Percentiles rank a stretch among this genome's conserved stretches.
Conservation (phyloP, 2,329 filamentous ascomycete species). For the Exserohilum turcica region DNA sequence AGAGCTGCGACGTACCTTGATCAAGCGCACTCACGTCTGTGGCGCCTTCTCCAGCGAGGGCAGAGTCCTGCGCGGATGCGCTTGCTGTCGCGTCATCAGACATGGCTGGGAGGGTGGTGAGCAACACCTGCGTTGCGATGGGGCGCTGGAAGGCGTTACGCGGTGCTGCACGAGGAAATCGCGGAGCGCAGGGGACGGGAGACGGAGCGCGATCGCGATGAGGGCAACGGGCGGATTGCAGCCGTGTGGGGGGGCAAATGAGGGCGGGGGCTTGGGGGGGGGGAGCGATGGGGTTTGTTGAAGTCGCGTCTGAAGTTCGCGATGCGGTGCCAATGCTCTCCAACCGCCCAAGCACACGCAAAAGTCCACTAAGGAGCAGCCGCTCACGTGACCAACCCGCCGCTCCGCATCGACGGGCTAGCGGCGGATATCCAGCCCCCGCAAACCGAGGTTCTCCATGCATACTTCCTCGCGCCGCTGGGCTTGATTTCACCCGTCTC, state of each 20-base stretch:
- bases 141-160: constrained; percentile 25
- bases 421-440: constrained; percentile 23
- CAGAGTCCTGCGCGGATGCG: constrained; percentile 35
- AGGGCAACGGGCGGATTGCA: constrained; percentile 7
- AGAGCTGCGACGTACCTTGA: constrained; percentile 38
- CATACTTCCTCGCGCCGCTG: background rate
- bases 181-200: constrained; percentile 14
- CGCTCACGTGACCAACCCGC: constrained; percentile 20
- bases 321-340: no score
- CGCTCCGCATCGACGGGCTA: constrained; percentile 20
- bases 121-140: constrained; percentile 25
- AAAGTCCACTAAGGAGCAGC: constrained; percentile 23
- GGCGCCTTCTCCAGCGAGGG: constrained; percentile 30
- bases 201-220: constrained; percentile 13
- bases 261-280: constrained; percentile 36
- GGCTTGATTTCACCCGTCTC: constrained; percentile 6
- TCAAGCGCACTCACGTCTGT: constrained; percentile 32
- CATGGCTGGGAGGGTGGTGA: constrained; percentile 33
- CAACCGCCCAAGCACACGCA: constrained; percentile 19
- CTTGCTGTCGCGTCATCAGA: constrained; percentile 42
- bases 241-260: constrained; percentile 24
- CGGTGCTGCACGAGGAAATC: constrained; percentile 17
- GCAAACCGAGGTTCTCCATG: constrained; percentile 38
- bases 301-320: constrained; percentile 42
- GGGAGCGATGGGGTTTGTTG: constrained; percentile 32